Percentiles rank a stretch among this genome's conserved stretches.
These are phyloP conservation scores for Ulvella scutata DNA, from an alignment of 139 green algal genomes.

Conservation along the genomic window DNA sequence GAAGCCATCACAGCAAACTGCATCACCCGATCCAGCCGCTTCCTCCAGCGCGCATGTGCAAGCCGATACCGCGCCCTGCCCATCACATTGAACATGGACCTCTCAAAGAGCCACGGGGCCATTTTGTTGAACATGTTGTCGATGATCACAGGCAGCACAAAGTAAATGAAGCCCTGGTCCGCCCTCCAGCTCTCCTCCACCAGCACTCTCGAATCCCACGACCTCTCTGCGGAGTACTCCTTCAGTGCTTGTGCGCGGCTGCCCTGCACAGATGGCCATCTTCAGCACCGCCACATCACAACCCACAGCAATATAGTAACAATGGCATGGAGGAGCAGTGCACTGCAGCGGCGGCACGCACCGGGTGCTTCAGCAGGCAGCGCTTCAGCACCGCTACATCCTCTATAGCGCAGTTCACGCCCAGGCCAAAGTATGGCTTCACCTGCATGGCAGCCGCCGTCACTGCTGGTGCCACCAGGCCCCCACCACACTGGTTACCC, in stretches of 20 bases:
- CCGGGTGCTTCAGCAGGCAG: neutral
- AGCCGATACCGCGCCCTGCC: neutral
- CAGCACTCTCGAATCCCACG: constrained; percentile 22
- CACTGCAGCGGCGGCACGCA: no score
- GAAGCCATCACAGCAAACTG: constrained; percentile 1
- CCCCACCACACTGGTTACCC: no score
- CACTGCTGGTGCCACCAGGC: no score
- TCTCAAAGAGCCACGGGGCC: constrained; percentile 12
- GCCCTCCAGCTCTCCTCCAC: constrained; percentile 23
- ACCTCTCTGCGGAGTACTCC: constrained; percentile 13
- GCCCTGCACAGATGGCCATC: constrained; percentile 5
- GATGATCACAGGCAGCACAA: constrained; percentile 32
- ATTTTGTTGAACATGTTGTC: constrained; percentile 27
- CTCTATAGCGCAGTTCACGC: constrained; percentile 36
- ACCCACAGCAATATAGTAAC: no score
- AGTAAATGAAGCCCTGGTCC: constrained; percentile 28
- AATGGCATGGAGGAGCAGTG: no score
- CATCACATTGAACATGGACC: constrained; percentile 11
- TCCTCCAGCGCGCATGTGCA: neutral
- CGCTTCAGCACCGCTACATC: constrained; percentile 18
- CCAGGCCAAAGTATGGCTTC: constrained; percentile 44
- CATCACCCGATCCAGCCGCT: constrained; percentile 3
- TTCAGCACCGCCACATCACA: constrained; percentile 7
- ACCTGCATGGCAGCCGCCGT: no score
- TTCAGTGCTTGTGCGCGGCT: neutral